Base-by-base conservation (phyloP, 2,329 filamentous ascomycete genomes). In the Venturiaceae sp. region DNA sequence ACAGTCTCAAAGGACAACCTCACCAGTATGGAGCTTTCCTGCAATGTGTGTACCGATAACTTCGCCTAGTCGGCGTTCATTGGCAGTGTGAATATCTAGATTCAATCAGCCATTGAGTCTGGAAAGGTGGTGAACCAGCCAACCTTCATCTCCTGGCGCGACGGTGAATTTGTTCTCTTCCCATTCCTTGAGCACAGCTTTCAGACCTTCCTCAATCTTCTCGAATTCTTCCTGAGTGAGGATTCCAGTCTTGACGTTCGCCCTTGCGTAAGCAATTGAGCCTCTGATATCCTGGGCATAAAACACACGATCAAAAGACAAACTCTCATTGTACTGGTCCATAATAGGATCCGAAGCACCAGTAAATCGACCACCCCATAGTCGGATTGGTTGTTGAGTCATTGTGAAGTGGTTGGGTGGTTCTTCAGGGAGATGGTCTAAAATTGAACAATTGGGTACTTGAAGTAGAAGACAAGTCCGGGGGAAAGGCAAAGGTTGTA, bases 11-110 rank as follows among this genome's bases (percentile, higher is more conserved):
- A 7, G 4, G 21, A 50, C 44, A 30, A n/a, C n/a, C n/a, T n/a
- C 9, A 50, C 44, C 44, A n/a, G 91, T 96, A 74, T 96, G 92
- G 60, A 96, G 82, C 77, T 96, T 96, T 26, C 92, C 90, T 0
- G 86, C 90, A 59, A 88, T 84, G 28, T 91, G 83, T 71, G 88
- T 92, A 66, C 91, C 90, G 62, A 96, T 92, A 62, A 96, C 81
- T 76, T 96, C 91, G 55, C 88, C 87, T 59, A 80, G 66, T 57
- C 77, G 66, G 44, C 77, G 67, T 70, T 80, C 78, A 62, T 81
- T 81, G 44, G 78, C 78, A 1, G 78, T 81, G 67, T 81, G 78
- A 37, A 81, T 80, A 64, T 81, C 78, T 65, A 80, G 77, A 26
- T 26, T 14, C 14, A 50, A n/a, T 50, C n/a, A 50, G 44, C 23